Conservation (phyloP, 2,329 filamentous ascomycete species). For the Xylariaceae sp. region DNA sequence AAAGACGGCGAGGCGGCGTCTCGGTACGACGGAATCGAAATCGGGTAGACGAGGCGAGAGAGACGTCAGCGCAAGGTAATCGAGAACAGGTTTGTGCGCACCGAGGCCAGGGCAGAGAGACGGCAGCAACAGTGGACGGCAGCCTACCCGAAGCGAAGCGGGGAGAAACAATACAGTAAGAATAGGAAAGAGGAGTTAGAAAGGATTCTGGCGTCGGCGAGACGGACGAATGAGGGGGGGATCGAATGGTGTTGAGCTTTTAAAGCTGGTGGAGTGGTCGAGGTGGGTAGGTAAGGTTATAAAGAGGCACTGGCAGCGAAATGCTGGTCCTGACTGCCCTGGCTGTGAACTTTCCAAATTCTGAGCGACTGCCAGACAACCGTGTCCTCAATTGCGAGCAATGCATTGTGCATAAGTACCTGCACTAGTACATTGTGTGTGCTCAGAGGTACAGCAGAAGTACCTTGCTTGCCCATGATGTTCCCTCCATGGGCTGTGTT, state of each 20-base stretch:
- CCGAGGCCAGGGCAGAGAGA: background rate
- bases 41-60: background rate
- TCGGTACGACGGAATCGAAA: conserved; percentile 8
- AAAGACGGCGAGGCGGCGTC: background rate
- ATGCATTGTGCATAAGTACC: background rate
- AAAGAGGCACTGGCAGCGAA: background rate
- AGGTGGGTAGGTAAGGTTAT: background rate
- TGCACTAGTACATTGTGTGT: no score
- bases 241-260: background rate
- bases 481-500: no score
- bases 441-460: no score
- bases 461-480: no score
- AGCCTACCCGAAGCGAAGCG: background rate
- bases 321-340: background rate
- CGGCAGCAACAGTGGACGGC: background rate
- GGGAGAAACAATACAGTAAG: background rate
- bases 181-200: background rate
- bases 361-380: conserved; percentile 29
- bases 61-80: conserved; percentile 2
- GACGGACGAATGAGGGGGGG: background rate
- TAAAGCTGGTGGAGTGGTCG: background rate
- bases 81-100: conserved; percentile 9
- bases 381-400: conserved; percentile 35
- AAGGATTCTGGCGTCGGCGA: background rate
- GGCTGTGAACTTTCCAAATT: background rate